These are phyloP conservation scores for Claviceps maximensis DNA, from an alignment of 2,329 filamentous ascomycete species.

Conservation along the genomic window DNA sequence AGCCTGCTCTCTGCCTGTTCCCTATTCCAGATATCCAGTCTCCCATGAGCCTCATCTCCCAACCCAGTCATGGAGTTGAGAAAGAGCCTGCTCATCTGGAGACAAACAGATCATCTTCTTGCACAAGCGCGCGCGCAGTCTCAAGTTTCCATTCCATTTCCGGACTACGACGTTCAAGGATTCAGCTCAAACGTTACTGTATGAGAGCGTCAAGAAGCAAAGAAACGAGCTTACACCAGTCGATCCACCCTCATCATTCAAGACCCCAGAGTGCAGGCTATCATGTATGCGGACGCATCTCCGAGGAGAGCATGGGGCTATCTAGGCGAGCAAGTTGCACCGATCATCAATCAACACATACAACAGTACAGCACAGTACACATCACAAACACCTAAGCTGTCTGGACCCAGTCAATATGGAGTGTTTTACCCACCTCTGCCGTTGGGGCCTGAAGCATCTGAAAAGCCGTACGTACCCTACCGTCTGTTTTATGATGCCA, in stretches of 20 bases:
- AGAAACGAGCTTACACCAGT: neutral
- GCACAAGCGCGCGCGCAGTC: neutral
- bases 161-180: neutral
- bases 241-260: slow-evolving; percentile 1
- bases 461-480: neutral
- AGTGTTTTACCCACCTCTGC: slow-evolving; percentile 3
- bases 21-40: neutral
- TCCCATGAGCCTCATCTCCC: neutral
- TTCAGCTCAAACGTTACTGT: neutral
- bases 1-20: neutral
- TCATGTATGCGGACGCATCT: slow-evolving; percentile 5
- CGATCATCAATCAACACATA: slow-evolving; percentile 1
- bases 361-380: neutral
- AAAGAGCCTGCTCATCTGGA: neutral
- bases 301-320: slow-evolving; percentile 3
- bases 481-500: slow-evolving; percentile 4
- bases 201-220: neutral
- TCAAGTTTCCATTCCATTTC: neutral
- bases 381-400: neutral
- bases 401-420: neutral
- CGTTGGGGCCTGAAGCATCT: neutral
- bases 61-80: no score
- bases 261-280: slow-evolving; percentile 3
- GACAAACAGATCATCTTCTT: neutral
- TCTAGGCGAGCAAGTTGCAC: slow-evolving; percentile 5